Percentiles rank a stretch among this genome's conserved stretches.
Evolutionary conservation across 306 rosid genomes (phyloP).

Genomic region (Acacia crassicarpa): DNA sequence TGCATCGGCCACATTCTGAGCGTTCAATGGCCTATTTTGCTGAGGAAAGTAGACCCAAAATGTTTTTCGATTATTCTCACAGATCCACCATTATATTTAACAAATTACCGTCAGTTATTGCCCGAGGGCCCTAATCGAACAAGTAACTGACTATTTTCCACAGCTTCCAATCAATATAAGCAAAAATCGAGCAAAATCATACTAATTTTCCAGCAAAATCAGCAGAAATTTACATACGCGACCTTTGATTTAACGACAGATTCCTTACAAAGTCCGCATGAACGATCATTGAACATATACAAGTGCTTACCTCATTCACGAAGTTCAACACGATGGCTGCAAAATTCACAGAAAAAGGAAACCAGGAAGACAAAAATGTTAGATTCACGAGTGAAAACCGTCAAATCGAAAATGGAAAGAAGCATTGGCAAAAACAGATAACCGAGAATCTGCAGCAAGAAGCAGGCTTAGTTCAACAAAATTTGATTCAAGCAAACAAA

Average conservation of each 20-base stretch:
- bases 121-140: neutral
- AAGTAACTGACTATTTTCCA: neutral
- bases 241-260: neutral
- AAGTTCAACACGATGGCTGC: conserved; percentile 88
- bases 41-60: conserved; percentile 29
- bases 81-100: neutral
- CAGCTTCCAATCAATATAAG: conserved; percentile 4
- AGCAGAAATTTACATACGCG: neutral
- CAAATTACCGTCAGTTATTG: neutral
- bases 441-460: neutral
- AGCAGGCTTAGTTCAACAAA: neutral
- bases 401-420: neutral
- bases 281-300: neutral
- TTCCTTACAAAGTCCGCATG: neutral
- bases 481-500: neutral
- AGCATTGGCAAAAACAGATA: neutral
- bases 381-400: neutral
- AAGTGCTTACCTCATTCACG: conserved; percentile 67
- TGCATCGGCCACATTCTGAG: conserved; percentile 84
- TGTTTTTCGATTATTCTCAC: neutral
- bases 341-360: conserved; percentile 8
- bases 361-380: neutral
- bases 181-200: neutral
- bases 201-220: neutral
- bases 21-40: conserved; percentile 90